These are phyloP conservation scores for Fusarium dimerum DNA, from an alignment of 2,329 filamentous ascomycete species.

Conservation along the genomic window DNA sequence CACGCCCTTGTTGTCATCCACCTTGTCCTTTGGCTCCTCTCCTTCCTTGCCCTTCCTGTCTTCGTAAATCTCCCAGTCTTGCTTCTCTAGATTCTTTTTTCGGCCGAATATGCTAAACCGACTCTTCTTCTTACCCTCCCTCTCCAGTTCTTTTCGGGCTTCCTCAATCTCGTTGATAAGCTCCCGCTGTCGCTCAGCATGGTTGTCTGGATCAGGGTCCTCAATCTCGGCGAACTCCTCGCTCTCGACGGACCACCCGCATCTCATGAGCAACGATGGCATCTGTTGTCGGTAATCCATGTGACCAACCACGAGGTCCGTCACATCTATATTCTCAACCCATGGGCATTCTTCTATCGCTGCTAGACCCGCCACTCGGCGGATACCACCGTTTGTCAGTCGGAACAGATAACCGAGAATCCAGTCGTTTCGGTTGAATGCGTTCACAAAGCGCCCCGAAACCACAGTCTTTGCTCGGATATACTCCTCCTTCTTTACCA, in stretches of 20 bases:
- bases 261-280: conserved; percentile 81
- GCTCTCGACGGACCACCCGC: conserved; percentile 87
- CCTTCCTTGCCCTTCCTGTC: conserved; percentile 53
- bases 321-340: conserved; percentile 87
- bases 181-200: conserved; percentile 82
- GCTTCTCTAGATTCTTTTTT: conserved; percentile 78
- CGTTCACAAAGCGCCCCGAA: conserved; percentile 90
- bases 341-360: conserved; percentile 74
- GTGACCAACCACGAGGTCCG: conserved; percentile 82
- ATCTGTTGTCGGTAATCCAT: conserved; percentile 97
- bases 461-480: conserved; percentile 79
- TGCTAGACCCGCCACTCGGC: conserved; percentile 81
- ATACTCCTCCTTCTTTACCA: conserved; percentile 90
- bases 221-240: conserved; percentile 97
- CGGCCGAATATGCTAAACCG: conserved; percentile 78
- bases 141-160: conserved; percentile 82
- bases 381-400: conserved; percentile 88
- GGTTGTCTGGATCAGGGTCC: conserved; percentile 94
- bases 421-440: conserved; percentile 94
- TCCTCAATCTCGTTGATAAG: conserved; percentile 97
- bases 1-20: conserved; percentile 61
- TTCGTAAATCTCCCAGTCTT: conserved; percentile 94
- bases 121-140: conserved; percentile 63
- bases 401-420: conserved; percentile 96
- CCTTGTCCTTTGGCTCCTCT: conserved; percentile 31